phyloP scores from a whole-genome alignment of 371 early-diverging fungal genomes.

The Syncephalis fuscata region DNA sequence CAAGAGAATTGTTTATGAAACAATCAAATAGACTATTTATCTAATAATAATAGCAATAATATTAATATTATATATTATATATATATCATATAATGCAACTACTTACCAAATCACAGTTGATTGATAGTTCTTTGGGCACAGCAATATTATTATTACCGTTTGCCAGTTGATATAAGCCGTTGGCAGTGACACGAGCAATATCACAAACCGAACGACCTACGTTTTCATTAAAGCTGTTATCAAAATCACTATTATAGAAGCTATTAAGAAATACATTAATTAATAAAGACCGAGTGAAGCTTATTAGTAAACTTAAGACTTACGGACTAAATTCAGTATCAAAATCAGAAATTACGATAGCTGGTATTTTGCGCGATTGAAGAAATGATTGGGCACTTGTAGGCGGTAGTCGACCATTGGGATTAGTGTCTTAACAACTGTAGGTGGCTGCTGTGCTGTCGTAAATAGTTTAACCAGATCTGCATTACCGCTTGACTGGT shows the following conservation, averaged over 20 bases:
- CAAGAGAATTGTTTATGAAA: conserved; percentile 11
- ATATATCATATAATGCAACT: conserved; percentile 47
- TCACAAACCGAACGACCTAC: conserved; percentile 31
- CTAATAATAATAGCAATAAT: conserved; percentile 1
- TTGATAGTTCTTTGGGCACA: conserved; percentile 18
- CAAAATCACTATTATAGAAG: conserved; percentile 47
- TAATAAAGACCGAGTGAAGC: conserved; percentile 1
- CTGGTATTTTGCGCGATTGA: conserved; percentile 30
- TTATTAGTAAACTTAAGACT: conserved; percentile 3
- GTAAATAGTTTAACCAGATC: background rate
- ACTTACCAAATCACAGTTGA: conserved; percentile 26
- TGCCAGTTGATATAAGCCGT: conserved; percentile 27
- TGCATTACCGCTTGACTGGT: conserved; percentile 4
- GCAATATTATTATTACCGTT: conserved; percentile 20
- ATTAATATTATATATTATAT: conserved; percentile 39
- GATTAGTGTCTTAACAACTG: background rate
- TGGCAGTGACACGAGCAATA: conserved; percentile 32
- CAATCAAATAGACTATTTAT: conserved; percentile 6
- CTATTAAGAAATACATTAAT: conserved; percentile 10
- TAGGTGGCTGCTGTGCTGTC: conserved; percentile 5
- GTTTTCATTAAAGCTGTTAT: conserved; percentile 20
- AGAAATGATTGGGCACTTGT: conserved; percentile 61
- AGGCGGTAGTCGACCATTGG: conserved; percentile 45
- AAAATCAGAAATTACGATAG: conserved; percentile 48
- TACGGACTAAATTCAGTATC: conserved; percentile 25